Conservation (phyloP, 2,329 filamentous ascomycete genomes). For the Tolypocladium tundrense region DNA sequence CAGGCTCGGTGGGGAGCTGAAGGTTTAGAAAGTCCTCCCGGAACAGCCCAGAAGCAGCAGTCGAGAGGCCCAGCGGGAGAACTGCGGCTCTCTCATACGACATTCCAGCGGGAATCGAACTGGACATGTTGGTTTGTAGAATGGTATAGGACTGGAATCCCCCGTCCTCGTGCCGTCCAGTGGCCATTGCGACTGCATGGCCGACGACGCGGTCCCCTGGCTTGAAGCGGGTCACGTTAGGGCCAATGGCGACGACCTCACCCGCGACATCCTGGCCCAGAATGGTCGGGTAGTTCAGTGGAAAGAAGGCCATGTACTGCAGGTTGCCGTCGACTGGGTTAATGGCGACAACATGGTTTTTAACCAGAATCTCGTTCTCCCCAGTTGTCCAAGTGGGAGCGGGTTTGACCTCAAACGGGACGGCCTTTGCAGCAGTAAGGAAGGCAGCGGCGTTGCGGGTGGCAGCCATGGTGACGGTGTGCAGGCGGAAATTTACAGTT, state of each 20-base stretch:
- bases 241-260: slow-evolving; percentile 18
- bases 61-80: slow-evolving; percentile 11
- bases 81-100: slow-evolving; percentile 11
- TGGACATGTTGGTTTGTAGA: slow-evolving; percentile 5
- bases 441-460: background rate
- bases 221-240: slow-evolving; percentile 10
- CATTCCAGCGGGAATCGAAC: slow-evolving; percentile 10
- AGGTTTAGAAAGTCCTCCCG: slow-evolving; percentile 9
- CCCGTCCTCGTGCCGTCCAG: slow-evolving; percentile 13
- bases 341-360: slow-evolving; percentile 19
- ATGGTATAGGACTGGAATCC: slow-evolving; percentile 9
- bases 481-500: background rate
- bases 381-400: background rate
- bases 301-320: slow-evolving; percentile 11
- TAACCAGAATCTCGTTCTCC: slow-evolving; percentile 14
- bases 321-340: slow-evolving; percentile 18
- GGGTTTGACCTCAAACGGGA: background rate
- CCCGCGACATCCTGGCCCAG: slow-evolving; percentile 21
- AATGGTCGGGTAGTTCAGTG: slow-evolving; percentile 18
- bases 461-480: background rate
- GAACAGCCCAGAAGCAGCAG: slow-evolving; percentile 11
- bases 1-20: slow-evolving; percentile 23
- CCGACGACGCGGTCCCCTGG: slow-evolving; percentile 11
- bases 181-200: slow-evolving; percentile 18
- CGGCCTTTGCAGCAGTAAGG: background rate